Evolutionary conservation across 306 rosid species (phyloP).

Genomic region (Crotalaria pallida): DNA sequence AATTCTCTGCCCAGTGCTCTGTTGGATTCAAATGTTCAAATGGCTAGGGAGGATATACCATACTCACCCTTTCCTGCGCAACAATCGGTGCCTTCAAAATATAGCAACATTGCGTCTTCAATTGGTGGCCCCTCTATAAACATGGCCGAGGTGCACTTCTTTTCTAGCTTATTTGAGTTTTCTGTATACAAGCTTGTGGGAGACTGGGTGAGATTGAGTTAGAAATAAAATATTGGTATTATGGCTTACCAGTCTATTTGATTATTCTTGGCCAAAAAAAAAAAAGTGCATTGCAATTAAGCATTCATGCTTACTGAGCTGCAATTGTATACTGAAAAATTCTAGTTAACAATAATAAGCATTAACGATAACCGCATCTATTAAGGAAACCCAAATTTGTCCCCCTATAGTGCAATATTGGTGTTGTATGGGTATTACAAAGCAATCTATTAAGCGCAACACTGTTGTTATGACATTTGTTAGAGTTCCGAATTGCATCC

Average conservation of each 20-base stretch:
- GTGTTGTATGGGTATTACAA: background rate
- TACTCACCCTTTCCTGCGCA: constrained; percentile 85
- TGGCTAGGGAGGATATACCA: constrained; percentile 77
- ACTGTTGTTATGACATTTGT: background rate
- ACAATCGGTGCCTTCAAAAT: constrained; percentile 76
- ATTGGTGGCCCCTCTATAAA: constrained; percentile 71
- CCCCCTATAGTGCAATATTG: background rate
- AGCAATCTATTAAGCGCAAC: no score
- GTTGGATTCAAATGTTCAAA: constrained; percentile 74
- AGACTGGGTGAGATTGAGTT: background rate
- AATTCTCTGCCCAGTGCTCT: constrained; percentile 79
- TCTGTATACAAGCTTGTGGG: background rate
- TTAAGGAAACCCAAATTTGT: background rate
- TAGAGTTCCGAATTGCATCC: background rate
- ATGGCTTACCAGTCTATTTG: background rate
- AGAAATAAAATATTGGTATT: background rate
- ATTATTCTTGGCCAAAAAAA: background rate
- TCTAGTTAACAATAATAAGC: background rate
- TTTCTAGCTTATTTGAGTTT: background rate
- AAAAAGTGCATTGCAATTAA: background rate
- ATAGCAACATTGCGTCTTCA: constrained; percentile 75
- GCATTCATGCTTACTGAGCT: background rate
- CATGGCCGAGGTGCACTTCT: constrained; percentile 79
- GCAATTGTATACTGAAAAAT: background rate
- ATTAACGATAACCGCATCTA: background rate